Percentiles rank a stretch among this genome's conserved stretches.
Evolutionary conservation across 768 basidiomycete species (phyloP).

Genomic region (Boletus sp.): DNA sequence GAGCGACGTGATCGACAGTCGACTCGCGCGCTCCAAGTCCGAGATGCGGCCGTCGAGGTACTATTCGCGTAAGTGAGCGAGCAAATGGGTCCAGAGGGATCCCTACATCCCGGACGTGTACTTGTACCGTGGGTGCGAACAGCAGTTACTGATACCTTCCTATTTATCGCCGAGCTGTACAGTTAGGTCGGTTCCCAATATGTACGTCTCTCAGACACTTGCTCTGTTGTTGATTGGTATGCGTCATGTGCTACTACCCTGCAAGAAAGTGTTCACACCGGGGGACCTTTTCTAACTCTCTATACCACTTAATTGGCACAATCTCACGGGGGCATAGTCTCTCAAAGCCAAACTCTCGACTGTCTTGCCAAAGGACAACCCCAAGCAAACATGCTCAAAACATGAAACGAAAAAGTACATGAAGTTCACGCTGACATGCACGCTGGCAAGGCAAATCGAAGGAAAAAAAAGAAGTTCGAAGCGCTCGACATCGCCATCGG

Average conservation of each 20-base stretch:
- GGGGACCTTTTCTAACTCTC: background rate
- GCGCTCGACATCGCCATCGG: background rate
- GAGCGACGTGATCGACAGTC: conserved; percentile 5
- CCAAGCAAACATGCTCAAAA: conserved; percentile 10
- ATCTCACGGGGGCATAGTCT: too few relatives aligned
- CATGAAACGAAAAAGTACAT: conserved; percentile 12
- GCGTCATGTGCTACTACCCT: too few relatives aligned
- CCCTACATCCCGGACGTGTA: too few relatives aligned
- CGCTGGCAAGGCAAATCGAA: background rate
- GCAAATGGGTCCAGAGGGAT: too few relatives aligned
- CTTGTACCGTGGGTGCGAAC: background rate
- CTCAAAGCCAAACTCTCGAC: too few relatives aligned
- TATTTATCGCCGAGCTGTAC: too few relatives aligned
- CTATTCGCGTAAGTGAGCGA: background rate
- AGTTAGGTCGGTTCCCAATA: too few relatives aligned
- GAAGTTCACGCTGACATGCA: conserved; percentile 2
- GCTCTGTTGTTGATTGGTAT: too few relatives aligned
- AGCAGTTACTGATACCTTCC: too few relatives aligned
- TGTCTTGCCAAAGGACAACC: background rate
- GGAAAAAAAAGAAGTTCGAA: background rate
- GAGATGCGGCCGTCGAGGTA: conserved; percentile 24
- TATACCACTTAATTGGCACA: too few relatives aligned
- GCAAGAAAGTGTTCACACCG: too few relatives aligned
- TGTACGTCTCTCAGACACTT: too few relatives aligned
- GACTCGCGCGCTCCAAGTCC: conserved; percentile 25